phyloP scores from a whole-genome alignment of 2,329 filamentous ascomycete species.

The Sclerotinia nivalis region DNA sequence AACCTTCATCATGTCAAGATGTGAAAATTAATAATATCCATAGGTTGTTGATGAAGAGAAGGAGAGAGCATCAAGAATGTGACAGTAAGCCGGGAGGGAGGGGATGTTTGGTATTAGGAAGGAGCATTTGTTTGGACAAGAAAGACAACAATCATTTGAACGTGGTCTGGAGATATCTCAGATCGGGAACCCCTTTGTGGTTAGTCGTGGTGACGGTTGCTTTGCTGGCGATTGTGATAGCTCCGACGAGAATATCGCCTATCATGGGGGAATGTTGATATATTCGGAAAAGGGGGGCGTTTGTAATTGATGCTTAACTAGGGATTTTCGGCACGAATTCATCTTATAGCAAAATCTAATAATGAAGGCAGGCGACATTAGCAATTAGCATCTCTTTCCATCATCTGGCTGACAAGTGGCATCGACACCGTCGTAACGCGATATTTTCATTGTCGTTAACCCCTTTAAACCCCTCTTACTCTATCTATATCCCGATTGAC shows the following conservation, averaged over 20 bases:
- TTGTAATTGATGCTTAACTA: not conserved
- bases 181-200: not conserved
- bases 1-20: not conserved
- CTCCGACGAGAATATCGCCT: not conserved
- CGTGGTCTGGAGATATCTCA: not conserved
- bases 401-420: not conserved
- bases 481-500: not conserved
- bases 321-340: not conserved
- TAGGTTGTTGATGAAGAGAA: slow-evolving; percentile 59
- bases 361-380: not conserved
- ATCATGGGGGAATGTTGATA: not conserved
- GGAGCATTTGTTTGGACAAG: slow-evolving; percentile 1
- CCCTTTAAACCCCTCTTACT: not conserved
- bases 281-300: not conserved
- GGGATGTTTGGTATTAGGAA: slow-evolving; percentile 39
- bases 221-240: slow-evolving; percentile 11
- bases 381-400: not conserved
- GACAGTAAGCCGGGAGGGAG: slow-evolving; percentile 43
- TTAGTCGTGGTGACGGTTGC: not conserved
- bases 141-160: not conserved
- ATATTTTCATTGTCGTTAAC: not conserved
- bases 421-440: not conserved
- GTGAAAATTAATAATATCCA: not conserved
- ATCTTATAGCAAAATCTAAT: not conserved
- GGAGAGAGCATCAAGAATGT: slow-evolving; percentile 62